Base-by-base conservation (phyloP, 441 rosid species). In the Omphalea diandra region DNA sequence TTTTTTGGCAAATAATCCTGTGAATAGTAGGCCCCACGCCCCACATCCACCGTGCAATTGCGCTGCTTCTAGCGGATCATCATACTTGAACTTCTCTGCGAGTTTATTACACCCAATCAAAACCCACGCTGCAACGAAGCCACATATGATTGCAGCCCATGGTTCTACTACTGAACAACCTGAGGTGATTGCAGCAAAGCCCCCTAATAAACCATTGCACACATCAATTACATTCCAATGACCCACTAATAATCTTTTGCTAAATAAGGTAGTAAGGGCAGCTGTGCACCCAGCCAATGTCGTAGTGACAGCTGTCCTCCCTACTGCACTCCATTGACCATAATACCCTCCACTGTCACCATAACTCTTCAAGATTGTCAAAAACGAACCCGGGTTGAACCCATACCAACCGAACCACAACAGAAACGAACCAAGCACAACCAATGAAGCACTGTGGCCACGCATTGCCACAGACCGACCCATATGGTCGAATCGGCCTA, bases 341-440 rank as follows among this genome's bases (percentile, higher is more conserved):
- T 90, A 90, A 63, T 74, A 78, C 2, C 75, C 71, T 9, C 89
- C 91, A 0, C 76, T 59, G 0, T 18, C 2, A 17, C 77, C 81
- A 31, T 92, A 90, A 0, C 82, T 18, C 29, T 47, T 29, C 7
- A 80, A 75, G 40, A 92, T 90, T 35, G 71, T 88, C 73, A 78
- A 50, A 65, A 92, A 92, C 0, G 96, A 92, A 47, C 96, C 97
- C 0, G 97, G 91, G 77, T 90, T 91, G 76, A 91, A 91, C 9
- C 96, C 97, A 59, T 90, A 91, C 97, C 97, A 91, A 0, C 96
- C 97, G 47, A 92, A 92, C 97, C 97, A 92, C 3, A 92, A 77
- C 67, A 92, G 75, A 74, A 92, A 92, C 3, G 96, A 82, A 9
- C 97, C 96, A 20, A 90, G 87, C 27, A 92, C 96, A 0, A 88